Evolutionary conservation across 768 basidiomycete genomes (phyloP).

Genomic region (Baorangia bicolor): DNA sequence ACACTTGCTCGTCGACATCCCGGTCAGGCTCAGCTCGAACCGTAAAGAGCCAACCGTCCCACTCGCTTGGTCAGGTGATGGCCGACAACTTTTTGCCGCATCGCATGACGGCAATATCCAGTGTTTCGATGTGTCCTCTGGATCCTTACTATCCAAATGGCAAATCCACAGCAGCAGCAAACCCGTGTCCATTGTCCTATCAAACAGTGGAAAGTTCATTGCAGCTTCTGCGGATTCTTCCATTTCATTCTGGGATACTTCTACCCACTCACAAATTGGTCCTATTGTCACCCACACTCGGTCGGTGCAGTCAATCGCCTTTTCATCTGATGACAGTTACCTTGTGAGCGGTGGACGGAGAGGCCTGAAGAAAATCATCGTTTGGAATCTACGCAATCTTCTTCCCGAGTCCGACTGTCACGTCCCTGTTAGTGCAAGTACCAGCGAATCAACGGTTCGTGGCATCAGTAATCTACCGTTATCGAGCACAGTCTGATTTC

Average conservation of each 20-base stretch:
- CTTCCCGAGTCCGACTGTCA: slow-evolving; percentile 7
- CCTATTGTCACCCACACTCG: slow-evolving; percentile 3
- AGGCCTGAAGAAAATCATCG: slow-evolving; percentile 3
- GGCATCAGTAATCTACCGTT: background rate
- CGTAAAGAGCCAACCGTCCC: slow-evolving; percentile 15
- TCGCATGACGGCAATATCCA: slow-evolving; percentile 10
- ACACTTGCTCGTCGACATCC: slow-evolving; percentile 5
- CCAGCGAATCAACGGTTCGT: background rate
- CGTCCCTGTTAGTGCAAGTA: background rate
- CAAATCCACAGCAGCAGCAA: background rate
- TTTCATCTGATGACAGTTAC: slow-evolving; percentile 6
- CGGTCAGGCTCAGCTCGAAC: slow-evolving; percentile 8
- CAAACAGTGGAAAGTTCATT: slow-evolving; percentile 12
- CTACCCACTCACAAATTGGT: slow-evolving; percentile 8
- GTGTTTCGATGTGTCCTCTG: slow-evolving; percentile 11
- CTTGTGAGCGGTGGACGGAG: slow-evolving; percentile 12
- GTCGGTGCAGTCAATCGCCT: slow-evolving; percentile 11
- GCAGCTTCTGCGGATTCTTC: slow-evolving; percentile 5
- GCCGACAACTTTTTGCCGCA: slow-evolving; percentile 6
- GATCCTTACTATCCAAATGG: slow-evolving; percentile 13
- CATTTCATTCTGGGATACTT: slow-evolving; percentile 17
- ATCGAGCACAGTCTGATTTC: background rate
- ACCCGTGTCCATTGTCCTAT: slow-evolving; percentile 11
- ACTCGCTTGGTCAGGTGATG: slow-evolving; percentile 19
- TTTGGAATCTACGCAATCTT: slow-evolving; percentile 6